These are phyloP conservation scores for Sarcodon sp. DNA, from an alignment of 768 basidiomycete species.

Conservation along the genomic window DNA sequence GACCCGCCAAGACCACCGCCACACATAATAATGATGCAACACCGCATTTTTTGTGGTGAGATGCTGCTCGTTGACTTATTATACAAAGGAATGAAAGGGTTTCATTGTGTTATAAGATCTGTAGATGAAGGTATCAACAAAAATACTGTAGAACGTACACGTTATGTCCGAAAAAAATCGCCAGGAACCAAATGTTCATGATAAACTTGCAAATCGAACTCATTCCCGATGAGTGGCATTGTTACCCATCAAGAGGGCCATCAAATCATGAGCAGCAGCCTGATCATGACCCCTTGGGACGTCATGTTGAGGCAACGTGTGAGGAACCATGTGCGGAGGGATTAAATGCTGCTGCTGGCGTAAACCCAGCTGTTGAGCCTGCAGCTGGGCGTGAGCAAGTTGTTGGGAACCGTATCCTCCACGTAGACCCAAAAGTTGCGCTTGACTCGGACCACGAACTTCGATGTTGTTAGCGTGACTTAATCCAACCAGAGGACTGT, in stretches of 20 bases:
- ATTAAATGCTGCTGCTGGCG: conserved; percentile 41
- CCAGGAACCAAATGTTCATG: too few relatives aligned
- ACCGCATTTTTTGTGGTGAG: too few relatives aligned
- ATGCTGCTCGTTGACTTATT: too few relatives aligned
- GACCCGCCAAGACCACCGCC: too few relatives aligned
- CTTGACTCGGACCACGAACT: conserved; percentile 34
- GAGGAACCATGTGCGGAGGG: conserved; percentile 42
- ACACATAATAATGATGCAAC: too few relatives aligned
- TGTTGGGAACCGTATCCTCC: conserved; percentile 23
- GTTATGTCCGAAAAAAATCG: too few relatives aligned
- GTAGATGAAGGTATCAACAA: too few relatives aligned
- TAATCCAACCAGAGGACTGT: conserved; percentile 38
- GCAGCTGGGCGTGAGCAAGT: conserved; percentile 21
- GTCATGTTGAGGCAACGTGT: conserved; percentile 50
- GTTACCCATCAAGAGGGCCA: conserved; percentile 72
- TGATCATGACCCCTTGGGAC: conserved; percentile 32
- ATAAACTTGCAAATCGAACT: conserved; percentile 7
- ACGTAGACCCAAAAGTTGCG: conserved; percentile 21
- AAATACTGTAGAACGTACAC: too few relatives aligned
- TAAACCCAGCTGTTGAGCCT: conserved; percentile 22
- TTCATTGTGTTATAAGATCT: too few relatives aligned
- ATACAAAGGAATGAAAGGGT: too few relatives aligned
- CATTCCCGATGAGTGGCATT: conserved; percentile 43
- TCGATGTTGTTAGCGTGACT: conserved; percentile 44
- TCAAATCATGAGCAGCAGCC: conserved; percentile 61